Percentiles rank a stretch among this genome's conserved stretches.
Conservation (phyloP, 495 filamentous ascomycete genomes). For the Penicillium samsonianum region DNA sequence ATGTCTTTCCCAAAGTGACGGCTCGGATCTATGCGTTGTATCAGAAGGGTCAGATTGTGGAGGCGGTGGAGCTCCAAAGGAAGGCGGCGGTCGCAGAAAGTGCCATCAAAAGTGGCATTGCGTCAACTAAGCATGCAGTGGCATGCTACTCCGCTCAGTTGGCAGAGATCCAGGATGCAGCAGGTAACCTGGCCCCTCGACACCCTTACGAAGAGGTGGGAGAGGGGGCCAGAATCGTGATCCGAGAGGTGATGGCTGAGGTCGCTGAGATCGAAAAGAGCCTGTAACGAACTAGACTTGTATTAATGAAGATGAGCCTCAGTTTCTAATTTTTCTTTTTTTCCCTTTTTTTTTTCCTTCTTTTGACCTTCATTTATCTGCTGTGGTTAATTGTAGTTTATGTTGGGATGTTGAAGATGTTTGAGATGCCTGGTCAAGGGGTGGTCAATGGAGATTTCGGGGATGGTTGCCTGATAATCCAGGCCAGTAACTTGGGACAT, state of each 20-base stretch:
- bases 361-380: background rate
- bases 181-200: slow-evolving; percentile 47
- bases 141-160: slow-evolving; percentile 32
- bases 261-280: slow-evolving; percentile 24
- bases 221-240: slow-evolving; percentile 49
- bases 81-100: slow-evolving; percentile 76
- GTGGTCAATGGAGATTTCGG: no score
- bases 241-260: slow-evolving; percentile 47
- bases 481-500: no score
- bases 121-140: slow-evolving; percentile 64
- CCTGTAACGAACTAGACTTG: background rate
- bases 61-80: slow-evolving; percentile 70
- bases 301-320: background rate
- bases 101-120: slow-evolving; percentile 75
- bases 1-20: slow-evolving; percentile 65
- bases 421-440: no score
- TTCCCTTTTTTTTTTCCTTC: no score
- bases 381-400: no score
- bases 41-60: slow-evolving; percentile 58
- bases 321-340: background rate
- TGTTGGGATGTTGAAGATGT: no score
- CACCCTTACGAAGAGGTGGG: slow-evolving; percentile 54
- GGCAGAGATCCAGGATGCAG: slow-evolving; percentile 27
- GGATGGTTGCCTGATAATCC: no score
- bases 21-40: slow-evolving; percentile 67